A percentile compares a stretch with the other conserved stretches of the same genome.
phyloP scores from a whole-genome alignment of 306 rosid species.

The Fagus sylvatica region DNA sequence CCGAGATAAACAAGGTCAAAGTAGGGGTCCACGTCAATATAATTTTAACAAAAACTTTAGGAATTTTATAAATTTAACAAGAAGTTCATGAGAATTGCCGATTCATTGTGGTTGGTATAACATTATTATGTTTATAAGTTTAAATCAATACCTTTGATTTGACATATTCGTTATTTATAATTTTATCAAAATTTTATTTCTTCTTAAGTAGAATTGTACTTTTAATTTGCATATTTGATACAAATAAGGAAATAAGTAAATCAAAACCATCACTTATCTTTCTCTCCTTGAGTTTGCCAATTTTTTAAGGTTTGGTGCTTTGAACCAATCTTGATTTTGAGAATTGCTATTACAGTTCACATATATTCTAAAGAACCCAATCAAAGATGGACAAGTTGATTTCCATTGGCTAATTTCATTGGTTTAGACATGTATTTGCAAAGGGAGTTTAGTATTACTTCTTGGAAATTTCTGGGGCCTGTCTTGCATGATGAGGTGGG shows the following conservation, averaged over 20 bases:
- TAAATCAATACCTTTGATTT: too few relatives aligned
- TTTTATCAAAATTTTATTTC: too few relatives aligned
- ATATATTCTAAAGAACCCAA: background rate
- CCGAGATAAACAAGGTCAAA: slow-evolving; percentile 37
- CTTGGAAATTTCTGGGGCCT: background rate
- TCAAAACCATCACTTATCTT: too few relatives aligned
- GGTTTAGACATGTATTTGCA: background rate
- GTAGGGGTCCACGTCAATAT: slow-evolving; percentile 39
- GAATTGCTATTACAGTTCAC: background rate
- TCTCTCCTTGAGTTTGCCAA: background rate
- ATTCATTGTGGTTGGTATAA: too few relatives aligned
- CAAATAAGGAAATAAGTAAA: too few relatives aligned
- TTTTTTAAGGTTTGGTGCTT: slow-evolving; percentile 2
- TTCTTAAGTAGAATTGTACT: too few relatives aligned
- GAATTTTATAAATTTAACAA: too few relatives aligned
- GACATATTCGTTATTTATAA: too few relatives aligned
- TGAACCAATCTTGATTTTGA: background rate
- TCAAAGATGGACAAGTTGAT: background rate
- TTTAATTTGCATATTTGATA: too few relatives aligned
- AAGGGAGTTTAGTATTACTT: background rate
- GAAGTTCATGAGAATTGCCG: too few relatives aligned
- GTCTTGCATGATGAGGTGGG: slow-evolving; percentile 20
- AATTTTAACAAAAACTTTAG: background rate
- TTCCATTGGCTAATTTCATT: background rate
- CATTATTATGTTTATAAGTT: too few relatives aligned